Base-by-base conservation (phyloP, 345 rosid species). In the Pseudoturritis turrita region DNA sequence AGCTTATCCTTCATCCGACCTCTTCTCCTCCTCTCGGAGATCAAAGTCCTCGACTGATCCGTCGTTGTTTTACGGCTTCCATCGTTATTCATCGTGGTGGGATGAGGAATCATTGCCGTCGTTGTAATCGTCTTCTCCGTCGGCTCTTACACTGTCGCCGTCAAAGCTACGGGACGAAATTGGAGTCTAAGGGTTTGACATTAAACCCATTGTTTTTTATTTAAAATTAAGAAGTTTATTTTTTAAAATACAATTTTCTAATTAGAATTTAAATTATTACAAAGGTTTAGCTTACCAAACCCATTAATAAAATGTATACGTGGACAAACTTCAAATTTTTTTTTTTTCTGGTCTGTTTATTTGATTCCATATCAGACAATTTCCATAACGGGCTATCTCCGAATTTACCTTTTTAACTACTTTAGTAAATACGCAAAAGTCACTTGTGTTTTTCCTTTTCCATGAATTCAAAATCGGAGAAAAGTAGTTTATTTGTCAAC, bases 1-100 rank as follows among this genome's bases (percentile, higher is more conserved):
- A 93, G 98, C 84, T 85, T 90, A 72, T 89, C 97, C 83, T 90
- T 93, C 97, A 87, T 93, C 62, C 87, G 77, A 5, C 90, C 84
- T 58, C 98, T 82, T 74, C 97, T 82, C 62, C 78, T 76, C 23
- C 87, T 77, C 74, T 90, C 96, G 3, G 92, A 90, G 29, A 93
- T 68, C 84, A 86, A 77, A 28, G 98, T 87, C 47, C 84, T 87
- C 0, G 96, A 85, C 49, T 94, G 81, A 70, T 87, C 98, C 5
- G 66, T 61, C 79, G 83, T 93, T 0, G 36, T 26, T 68, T 79
- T 85, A 77, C 80, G 78, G 9, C 58, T 39, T 18, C 74, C 52
- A 41, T 83, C 46, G 8, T 74, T 71, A 2, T 77, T 78, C 4
- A 71, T 64, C 0, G 86, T 83, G 1, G 89, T 89, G 10, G 87